These are phyloP conservation scores for Mycena indigotica DNA, from an alignment of 768 basidiomycete species.

Conservation along the genomic window DNA sequence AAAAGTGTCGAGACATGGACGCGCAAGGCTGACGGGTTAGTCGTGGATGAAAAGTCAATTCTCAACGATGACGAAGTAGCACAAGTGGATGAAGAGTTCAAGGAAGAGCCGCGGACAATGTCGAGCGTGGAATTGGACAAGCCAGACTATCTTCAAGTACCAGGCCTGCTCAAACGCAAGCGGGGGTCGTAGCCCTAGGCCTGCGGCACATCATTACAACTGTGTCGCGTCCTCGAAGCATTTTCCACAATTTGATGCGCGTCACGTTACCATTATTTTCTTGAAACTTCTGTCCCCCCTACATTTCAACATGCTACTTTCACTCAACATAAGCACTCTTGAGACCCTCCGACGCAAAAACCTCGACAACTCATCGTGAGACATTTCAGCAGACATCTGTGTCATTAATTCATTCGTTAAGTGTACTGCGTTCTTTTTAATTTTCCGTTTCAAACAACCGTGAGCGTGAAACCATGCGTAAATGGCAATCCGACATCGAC, in stretches of 20 bases:
- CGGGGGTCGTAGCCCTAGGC: not conserved
- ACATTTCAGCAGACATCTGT: no score
- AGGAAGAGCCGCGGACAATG: not conserved
- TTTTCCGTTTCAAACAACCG: not conserved
- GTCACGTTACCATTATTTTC: no score
- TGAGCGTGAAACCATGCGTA: constrained; percentile 35
- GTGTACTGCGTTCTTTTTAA: not conserved
- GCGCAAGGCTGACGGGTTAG: not conserved
- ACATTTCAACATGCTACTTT: not conserved
- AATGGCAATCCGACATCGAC: constrained; percentile 44
- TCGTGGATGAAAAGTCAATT: not conserved
- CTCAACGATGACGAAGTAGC: not conserved
- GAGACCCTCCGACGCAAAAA: not conserved
- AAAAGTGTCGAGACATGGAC: not conserved
- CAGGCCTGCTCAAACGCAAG: not conserved
- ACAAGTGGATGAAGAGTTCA: not conserved
- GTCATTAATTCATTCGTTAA: not conserved
- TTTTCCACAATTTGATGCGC: no score
- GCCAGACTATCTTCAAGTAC: not conserved
- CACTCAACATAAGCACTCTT: not conserved
- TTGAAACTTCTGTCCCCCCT: no score
- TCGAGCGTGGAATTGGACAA: not conserved
- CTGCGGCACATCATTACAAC: no score
- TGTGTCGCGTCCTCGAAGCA: no score
- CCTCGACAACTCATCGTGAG: not conserved